Conservation (phyloP, 495 filamentous ascomycete species). For the Chaetomium cochliodes region DNA sequence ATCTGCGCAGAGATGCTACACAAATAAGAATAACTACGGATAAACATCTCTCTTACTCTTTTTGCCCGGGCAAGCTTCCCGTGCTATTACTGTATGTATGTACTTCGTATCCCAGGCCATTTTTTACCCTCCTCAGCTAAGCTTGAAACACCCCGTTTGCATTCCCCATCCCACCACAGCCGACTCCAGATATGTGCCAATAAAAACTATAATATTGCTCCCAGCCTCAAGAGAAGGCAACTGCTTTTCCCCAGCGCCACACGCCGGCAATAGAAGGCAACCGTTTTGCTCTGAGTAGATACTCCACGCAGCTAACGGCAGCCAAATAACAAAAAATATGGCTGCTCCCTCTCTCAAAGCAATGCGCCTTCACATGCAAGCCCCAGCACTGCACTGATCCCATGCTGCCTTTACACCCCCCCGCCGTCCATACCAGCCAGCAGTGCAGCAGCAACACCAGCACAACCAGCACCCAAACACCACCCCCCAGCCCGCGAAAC, state of each 20-base stretch:
- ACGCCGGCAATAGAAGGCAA: neutral
- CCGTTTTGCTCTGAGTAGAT: no score
- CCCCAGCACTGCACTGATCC: neutral
- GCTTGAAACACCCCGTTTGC: no score
- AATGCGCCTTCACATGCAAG: neutral
- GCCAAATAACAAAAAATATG: neutral
- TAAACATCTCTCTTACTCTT: no score
- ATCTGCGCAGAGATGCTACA: no score
- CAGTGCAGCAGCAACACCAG: neutral
- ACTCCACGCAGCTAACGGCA: neutral
- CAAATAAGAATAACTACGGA: no score
- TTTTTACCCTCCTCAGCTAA: no score
- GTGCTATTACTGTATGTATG: no score
- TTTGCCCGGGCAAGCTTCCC: no score
- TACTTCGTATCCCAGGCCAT: no score
- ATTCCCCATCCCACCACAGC: no score
- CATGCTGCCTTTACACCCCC: neutral
- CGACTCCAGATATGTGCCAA: neutral
- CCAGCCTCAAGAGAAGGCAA: neutral
- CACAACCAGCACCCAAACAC: neutral
- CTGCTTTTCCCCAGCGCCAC: conserved; percentile 3
- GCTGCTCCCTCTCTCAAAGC: neutral
- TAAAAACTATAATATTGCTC: neutral
- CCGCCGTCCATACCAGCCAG: neutral
- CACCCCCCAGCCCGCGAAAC: neutral